Evolutionary conservation across 1,284 basidiomycete species (phyloP), one percentile per base, ranked within the genome.

Genomic region (Malassezia obtusa): DNA sequence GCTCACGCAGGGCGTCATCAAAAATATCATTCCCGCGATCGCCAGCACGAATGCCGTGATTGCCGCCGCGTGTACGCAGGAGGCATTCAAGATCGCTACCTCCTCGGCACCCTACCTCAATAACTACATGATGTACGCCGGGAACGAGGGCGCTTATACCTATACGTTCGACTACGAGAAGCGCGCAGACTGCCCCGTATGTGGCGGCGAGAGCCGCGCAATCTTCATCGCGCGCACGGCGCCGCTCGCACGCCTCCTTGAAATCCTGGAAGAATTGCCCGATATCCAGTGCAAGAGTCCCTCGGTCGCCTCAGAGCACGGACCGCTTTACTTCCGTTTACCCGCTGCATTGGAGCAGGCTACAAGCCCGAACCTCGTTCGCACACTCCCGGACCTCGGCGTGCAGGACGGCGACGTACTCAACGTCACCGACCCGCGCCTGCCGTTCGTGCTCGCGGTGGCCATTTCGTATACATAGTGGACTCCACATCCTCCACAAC

Each of bases 71-170:
- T 98, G 94, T 76, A 98, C 92, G 70, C 95, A 95, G 64, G 94
- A 99, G 77, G 94, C 94, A 9, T 90, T 98, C 81, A 99, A 99
- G 77, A 87, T 99, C 55, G 92, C 89, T 17, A 98, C 94, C 0
- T 87, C 84, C 57, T 86, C 87, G 24, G 92, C 91, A 0, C 87
- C 90, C 1, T 94, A 84, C 73, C 80, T 99, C 37, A 87, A 95
- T 77, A 98, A 98, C 76, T 99, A 98, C 76, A 96, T 98, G 80
- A 76, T 80, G 78, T 81, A 80, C 63, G 77, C 92, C 57, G 94
- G 94, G 28, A 96, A 90, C 35, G 91, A 96, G 50, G 86, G 89
- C 26, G 83, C 98, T 6, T 99, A 98, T 76, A 94, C 92, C 1
- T 94, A 89, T 77, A 98, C 94, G 0, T 99, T 98, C 67, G 84